Evolutionary conservation across 1,284 basidiomycete genomes (phyloP).

Genomic region (Malassezia equina): DNA sequence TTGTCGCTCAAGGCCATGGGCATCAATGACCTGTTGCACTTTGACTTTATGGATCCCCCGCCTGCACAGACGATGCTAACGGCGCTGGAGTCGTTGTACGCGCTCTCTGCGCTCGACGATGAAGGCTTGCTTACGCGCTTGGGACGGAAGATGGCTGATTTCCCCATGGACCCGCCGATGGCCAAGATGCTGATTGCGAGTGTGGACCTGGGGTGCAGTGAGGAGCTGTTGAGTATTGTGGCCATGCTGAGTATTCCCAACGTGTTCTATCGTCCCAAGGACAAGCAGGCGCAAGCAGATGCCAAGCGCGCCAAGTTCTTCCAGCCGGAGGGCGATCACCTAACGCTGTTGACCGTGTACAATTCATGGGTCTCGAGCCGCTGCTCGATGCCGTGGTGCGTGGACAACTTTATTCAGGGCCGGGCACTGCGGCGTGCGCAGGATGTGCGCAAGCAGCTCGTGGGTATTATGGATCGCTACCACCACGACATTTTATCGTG

Average conservation of each 20-base stretch:
- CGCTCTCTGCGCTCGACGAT: slow-evolving; percentile 87
- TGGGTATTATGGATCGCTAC: slow-evolving; percentile 99
- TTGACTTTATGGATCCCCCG: slow-evolving; percentile 99
- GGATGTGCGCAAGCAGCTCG: slow-evolving; percentile 88
- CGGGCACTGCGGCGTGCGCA: slow-evolving; percentile 93
- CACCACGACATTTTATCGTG: slow-evolving; percentile 89
- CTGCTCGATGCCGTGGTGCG: slow-evolving; percentile 72
- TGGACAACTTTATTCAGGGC: slow-evolving; percentile 84
- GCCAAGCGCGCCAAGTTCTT: slow-evolving; percentile 84
- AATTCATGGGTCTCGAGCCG: slow-evolving; percentile 95
- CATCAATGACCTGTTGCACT: slow-evolving; percentile 91
- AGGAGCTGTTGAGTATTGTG: slow-evolving; percentile 91
- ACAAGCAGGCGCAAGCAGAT: slow-evolving; percentile 96
- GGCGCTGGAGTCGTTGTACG: slow-evolving; percentile 85
- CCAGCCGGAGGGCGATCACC: slow-evolving; percentile 87
- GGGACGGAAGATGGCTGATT: slow-evolving; percentile 97
- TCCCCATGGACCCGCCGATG: slow-evolving; percentile 89
- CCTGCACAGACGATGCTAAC: slow-evolving; percentile 90
- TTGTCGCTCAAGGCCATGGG: slow-evolving; percentile 97
- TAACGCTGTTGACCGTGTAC: slow-evolving; percentile 90
- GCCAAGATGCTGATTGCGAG: slow-evolving; percentile 99
- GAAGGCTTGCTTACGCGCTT: slow-evolving; percentile 87
- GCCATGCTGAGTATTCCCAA: slow-evolving; percentile 95
- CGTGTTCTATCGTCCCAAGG: slow-evolving; percentile 95
- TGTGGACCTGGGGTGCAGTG: slow-evolving; percentile 84